A percentile compares a stretch with the other conserved stretches of the same genome.
These are phyloP conservation scores for Sphagnum tenellum DNA, from an alignment of 225 moss, liverwort and hornwort species.

Conservation along the genomic window DNA sequence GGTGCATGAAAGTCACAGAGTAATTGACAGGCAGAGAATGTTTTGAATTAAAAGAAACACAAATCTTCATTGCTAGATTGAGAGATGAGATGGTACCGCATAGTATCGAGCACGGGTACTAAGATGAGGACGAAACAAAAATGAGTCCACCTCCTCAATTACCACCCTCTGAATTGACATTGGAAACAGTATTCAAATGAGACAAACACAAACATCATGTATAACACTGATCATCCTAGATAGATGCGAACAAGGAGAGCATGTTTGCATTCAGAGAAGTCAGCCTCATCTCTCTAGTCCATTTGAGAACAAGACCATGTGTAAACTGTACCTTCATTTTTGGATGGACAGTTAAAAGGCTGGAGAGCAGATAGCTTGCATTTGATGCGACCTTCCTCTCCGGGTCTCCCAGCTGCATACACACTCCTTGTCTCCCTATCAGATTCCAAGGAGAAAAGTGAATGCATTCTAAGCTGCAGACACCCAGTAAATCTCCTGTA, in stretches of 20 bases:
- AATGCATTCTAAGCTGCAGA: too few species aligned
- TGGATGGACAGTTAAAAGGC: slow-evolving; percentile 82
- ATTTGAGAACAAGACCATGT: not conserved
- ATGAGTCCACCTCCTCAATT: slow-evolving; percentile 81
- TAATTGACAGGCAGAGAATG: not conserved
- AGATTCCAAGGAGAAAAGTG: too few species aligned
- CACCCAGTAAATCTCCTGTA: too few species aligned
- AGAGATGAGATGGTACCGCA: slow-evolving; percentile 38
- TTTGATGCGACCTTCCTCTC: slow-evolving; percentile 93
- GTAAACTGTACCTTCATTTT: slow-evolving; percentile 77
- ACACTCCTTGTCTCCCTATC: not conserved
- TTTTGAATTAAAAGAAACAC: too few species aligned
- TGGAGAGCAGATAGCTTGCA: slow-evolving; percentile 87
- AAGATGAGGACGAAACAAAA: slow-evolving; percentile 87
- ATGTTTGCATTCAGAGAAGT: too few species aligned
- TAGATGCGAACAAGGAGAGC: too few species aligned
- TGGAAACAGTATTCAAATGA: too few species aligned
- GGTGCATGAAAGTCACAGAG: not conserved
- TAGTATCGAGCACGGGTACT: slow-evolving; percentile 92
- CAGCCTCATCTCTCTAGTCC: not conserved
- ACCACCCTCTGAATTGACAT: slow-evolving; percentile 48
- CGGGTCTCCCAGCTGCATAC: slow-evolving; percentile 82
- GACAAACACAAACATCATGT: too few species aligned
- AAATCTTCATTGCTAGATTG: too few species aligned
- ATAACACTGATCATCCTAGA: too few species aligned